phyloP scores from a whole-genome alignment of 73 alveolate species.

The Effrenium voratum region DNA sequence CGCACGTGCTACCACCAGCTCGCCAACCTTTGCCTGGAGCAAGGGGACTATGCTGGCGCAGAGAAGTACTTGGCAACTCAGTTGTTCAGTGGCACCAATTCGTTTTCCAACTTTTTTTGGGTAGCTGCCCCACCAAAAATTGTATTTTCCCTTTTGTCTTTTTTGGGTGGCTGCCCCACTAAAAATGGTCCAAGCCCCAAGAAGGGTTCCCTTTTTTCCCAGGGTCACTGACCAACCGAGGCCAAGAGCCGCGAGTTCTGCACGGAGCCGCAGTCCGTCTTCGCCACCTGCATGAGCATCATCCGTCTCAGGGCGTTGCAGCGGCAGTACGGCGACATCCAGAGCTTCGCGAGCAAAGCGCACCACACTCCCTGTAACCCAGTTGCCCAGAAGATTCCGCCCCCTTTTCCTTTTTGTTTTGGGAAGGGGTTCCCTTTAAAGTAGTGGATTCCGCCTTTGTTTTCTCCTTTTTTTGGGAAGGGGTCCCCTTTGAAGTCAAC shows the following conservation, averaged over 20 bases:
- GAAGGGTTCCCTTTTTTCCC: no score
- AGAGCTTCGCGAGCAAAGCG: slow-evolving; percentile 89
- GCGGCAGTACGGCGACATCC: slow-evolving; percentile 84
- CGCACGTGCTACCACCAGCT: slow-evolving; percentile 91
- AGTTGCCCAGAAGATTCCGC: no score
- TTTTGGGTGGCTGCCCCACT: no score
- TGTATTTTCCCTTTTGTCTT: no score
- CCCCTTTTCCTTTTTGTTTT: no score
- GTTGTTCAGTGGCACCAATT: no score
- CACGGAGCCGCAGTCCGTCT: slow-evolving; percentile 80
- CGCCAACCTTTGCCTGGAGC: slow-evolving; percentile 77
- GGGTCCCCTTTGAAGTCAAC: background rate
- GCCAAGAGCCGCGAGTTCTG: slow-evolving; percentile 93
- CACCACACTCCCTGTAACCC: slow-evolving; percentile 87
- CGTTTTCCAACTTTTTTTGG: no score
- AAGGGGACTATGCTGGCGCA: slow-evolving; percentile 80
- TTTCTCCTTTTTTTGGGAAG: background rate
- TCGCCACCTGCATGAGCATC: slow-evolving; percentile 88
- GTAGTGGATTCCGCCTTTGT: no score
- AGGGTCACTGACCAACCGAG: no score
- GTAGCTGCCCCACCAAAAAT: no score
- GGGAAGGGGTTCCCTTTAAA: no score
- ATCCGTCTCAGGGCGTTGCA: slow-evolving; percentile 69
- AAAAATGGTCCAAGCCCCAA: no score
- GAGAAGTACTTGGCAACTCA: slow-evolving; percentile 88